Conservation (phyloP, 305 asterid species). For the Fraxinus sp. region DNA sequence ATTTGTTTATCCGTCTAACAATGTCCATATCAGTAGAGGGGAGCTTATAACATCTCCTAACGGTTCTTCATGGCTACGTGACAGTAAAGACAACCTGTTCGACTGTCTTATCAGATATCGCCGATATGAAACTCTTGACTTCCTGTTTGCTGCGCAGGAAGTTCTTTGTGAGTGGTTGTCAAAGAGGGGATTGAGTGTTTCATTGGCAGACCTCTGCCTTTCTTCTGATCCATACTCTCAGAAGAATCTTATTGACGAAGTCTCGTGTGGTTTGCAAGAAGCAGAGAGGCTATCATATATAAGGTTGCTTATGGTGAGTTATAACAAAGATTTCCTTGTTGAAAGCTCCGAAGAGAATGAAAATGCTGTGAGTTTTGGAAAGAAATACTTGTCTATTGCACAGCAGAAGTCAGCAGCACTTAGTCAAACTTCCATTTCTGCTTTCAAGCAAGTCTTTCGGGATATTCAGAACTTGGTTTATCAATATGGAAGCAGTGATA, state of each 20-base stretch:
- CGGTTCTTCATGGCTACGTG: constrained; percentile 77
- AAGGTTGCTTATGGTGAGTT: constrained; percentile 55
- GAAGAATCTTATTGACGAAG: constrained; percentile 63
- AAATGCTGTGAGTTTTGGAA: constrained; percentile 30
- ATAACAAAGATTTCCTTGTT: constrained; percentile 50
- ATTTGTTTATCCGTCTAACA: constrained; percentile 44
- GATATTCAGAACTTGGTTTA: constrained; percentile 74
- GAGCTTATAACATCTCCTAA: constrained; percentile 56
- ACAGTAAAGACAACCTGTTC: constrained; percentile 54
- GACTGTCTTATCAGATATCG: constrained; percentile 50
- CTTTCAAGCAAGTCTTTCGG: constrained; percentile 60
- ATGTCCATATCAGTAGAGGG: constrained; percentile 60
- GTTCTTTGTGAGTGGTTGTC: constrained; percentile 87
- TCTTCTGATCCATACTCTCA: constrained; percentile 54
- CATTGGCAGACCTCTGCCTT: constrained; percentile 77
- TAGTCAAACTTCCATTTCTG: constrained; percentile 69
- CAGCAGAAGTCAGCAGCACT: constrained; percentile 60
- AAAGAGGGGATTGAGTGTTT: constrained; percentile 80
- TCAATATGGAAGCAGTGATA: constrained; percentile 48
- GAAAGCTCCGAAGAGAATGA: constrained; percentile 47
- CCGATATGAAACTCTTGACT: constrained; percentile 46
- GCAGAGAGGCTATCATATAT: constrained; percentile 62
- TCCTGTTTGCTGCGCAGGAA: constrained; percentile 63
- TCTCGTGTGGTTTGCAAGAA: constrained; percentile 67
- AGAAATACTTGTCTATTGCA: constrained; percentile 37